Evolutionary conservation across 2,329 filamentous ascomycete genomes (phyloP).

Genomic region (Alternaria solani): DNA sequence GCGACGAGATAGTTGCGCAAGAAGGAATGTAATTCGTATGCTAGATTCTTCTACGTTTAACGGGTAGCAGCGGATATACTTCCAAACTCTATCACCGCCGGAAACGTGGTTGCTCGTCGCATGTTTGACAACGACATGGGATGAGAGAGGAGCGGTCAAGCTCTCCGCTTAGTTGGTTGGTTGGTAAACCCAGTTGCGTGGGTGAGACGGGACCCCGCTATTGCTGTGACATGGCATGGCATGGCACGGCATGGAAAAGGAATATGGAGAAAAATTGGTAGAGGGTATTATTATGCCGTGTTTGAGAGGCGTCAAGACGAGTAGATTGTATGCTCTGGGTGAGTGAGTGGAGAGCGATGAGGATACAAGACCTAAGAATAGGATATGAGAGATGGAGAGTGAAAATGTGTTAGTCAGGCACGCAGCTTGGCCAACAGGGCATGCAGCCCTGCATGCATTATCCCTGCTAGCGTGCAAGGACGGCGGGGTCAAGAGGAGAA

Average conservation of each 20-base stretch:
- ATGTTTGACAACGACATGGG: slow-evolving; percentile 1
- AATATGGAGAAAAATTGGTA: background rate
- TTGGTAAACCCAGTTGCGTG: no score
- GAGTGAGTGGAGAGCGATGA: no score
- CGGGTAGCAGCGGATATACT: slow-evolving; percentile 7
- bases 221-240: slow-evolving; percentile 5
- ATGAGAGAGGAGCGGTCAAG: slow-evolving; percentile 22
- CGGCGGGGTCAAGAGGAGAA: slow-evolving; percentile 13
- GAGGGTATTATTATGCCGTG: background rate
- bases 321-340: background rate
- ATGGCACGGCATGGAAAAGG: background rate
- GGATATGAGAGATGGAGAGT: background rate
- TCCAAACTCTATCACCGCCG: background rate
- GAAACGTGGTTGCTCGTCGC: background rate
- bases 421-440: slow-evolving; percentile 14
- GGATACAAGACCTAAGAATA: slow-evolving; percentile 4
- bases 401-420: slow-evolving; percentile 22
- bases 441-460: slow-evolving; percentile 30
- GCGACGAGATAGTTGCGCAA: background rate
- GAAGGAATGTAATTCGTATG: background rate
- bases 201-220: slow-evolving; percentile 12
- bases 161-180: background rate
- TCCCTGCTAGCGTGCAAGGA: slow-evolving; percentile 22
- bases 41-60: background rate
- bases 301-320: background rate